Conservation (phyloP, 768 basidiomycete genomes). For the Strobilomyces echinocephalus region DNA sequence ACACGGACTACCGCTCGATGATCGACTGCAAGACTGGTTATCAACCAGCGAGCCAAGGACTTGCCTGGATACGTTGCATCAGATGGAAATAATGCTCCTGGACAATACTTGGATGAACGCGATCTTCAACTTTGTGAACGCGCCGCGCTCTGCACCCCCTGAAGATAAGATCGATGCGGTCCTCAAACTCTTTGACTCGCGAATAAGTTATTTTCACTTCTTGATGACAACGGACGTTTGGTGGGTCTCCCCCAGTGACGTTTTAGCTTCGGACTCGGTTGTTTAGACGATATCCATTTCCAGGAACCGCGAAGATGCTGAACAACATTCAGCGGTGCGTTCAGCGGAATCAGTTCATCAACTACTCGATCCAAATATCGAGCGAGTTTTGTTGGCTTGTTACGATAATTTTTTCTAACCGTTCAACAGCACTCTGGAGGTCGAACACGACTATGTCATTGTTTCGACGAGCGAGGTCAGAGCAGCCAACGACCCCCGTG, state of each 20-base stretch:
- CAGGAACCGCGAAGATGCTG: conserved; percentile 7
- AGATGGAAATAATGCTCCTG: conserved; percentile 6
- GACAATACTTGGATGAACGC: not conserved
- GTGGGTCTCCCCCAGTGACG: not conserved
- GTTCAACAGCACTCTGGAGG: not conserved
- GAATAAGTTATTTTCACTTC: conserved; percentile 4
- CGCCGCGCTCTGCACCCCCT: not conserved
- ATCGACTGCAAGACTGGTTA: conserved; percentile 10
- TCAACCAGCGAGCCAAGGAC: not conserved
- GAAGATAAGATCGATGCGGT: conserved; percentile 7
- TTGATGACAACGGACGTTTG: conserved; percentile 8
- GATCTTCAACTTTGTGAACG: not conserved
- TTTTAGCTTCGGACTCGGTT: not conserved
- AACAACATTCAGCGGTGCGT: not conserved
- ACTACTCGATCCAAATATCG: not conserved
- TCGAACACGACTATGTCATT: not conserved
- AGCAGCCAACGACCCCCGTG: not conserved
- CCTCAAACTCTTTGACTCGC: conserved; percentile 5
- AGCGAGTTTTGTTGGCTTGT: not conserved
- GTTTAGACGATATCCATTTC: not conserved
- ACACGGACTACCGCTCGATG: conserved; percentile 1
- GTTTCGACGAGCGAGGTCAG: not conserved
- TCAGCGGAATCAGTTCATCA: not conserved
- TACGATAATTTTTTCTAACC: not conserved
- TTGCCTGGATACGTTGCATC: conserved; percentile 2